phyloP scores from a whole-genome alignment of 805 yeast species.

The Saccharomycopsis vini region DNA sequence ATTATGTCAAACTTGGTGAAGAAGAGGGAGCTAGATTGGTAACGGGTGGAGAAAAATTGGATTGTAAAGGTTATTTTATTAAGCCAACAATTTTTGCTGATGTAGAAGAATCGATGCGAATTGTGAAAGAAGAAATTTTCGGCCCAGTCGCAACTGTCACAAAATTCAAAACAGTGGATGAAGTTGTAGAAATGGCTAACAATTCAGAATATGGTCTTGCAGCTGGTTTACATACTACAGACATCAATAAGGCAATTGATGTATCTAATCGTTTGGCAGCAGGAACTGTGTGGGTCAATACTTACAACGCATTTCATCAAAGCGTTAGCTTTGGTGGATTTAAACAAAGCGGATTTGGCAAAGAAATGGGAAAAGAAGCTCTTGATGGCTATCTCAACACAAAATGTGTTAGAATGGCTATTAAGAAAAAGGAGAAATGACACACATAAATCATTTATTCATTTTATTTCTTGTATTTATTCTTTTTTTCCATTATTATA shows the following conservation, averaged over 20 bases:
- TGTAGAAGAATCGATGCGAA: slow-evolving; percentile 56
- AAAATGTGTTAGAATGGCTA: slow-evolving; percentile 64
- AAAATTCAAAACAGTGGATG: slow-evolving; percentile 76
- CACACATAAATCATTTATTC: too few species aligned
- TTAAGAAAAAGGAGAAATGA: too few species aligned
- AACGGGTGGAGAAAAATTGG: slow-evolving; percentile 60
- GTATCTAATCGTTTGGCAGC: slow-evolving; percentile 70
- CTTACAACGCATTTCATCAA: slow-evolving; percentile 81
- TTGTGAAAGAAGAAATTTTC: slow-evolving; percentile 72
- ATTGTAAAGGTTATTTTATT: slow-evolving; percentile 57
- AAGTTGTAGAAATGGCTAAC: slow-evolving; percentile 71
- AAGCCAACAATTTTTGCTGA: slow-evolving; percentile 71
- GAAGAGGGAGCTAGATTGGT: slow-evolving; percentile 74
- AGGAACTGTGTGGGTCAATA: slow-evolving; percentile 90
- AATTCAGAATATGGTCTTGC: slow-evolving; percentile 80
- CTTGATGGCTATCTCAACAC: slow-evolving; percentile 76
- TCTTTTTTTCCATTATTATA: too few species aligned
- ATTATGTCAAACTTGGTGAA: slow-evolving; percentile 69
- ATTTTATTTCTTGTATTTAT: too few species aligned
- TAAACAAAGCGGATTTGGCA: slow-evolving; percentile 86
- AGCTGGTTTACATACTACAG: slow-evolving; percentile 80
- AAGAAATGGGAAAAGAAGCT: slow-evolving; percentile 88
- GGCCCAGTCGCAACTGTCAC: slow-evolving; percentile 88
- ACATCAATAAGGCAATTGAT: slow-evolving; percentile 64
- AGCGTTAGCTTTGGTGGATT: slow-evolving; percentile 90